Percentiles rank a stretch among this genome's conserved stretches.
phyloP scores from a whole-genome alignment of 495 filamentous ascomycete genomes.

The Talaromyces wortmannii region DNA sequence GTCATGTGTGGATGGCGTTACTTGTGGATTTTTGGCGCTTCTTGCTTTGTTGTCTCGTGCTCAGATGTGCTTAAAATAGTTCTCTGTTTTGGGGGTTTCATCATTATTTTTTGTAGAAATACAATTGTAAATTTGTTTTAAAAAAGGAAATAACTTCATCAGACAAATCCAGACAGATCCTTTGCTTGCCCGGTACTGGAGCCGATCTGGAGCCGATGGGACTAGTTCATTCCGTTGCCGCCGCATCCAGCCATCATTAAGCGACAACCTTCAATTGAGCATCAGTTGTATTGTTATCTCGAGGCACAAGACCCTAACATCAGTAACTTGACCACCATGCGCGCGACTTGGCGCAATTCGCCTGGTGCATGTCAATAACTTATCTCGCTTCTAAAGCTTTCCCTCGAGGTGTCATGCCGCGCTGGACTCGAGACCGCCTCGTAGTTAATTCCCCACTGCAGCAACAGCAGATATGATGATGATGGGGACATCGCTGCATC shows the following conservation, averaged over 20 bases:
- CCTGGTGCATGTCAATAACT: too few relatives aligned
- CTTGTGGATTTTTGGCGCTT: slow-evolving; percentile 17
- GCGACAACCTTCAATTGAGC: not conserved
- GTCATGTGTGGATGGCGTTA: slow-evolving; percentile 34
- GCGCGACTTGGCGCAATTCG: too few relatives aligned
- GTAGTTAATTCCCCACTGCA: too few relatives aligned
- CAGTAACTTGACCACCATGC: too few relatives aligned
- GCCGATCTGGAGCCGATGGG: too few relatives aligned
- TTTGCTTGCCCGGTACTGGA: not conserved
- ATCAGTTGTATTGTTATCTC: not conserved
- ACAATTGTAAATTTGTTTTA: not conserved
- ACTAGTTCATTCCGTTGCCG: not conserved
- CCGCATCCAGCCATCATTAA: not conserved
- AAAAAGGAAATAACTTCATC: not conserved
- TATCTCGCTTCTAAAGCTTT: too few relatives aligned
- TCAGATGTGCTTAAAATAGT: not conserved
- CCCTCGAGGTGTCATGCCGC: not conserved
- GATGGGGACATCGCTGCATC: slow-evolving; percentile 22
- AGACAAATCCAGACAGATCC: not conserved
- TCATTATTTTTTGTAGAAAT: slow-evolving; percentile 4
- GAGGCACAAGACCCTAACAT: too few relatives aligned
- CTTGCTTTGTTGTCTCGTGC: slow-evolving; percentile 9
- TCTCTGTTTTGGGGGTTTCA: not conserved
- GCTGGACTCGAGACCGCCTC: not conserved
- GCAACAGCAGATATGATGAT: slow-evolving; percentile 14